phyloP scores from a whole-genome alignment of 2,329 filamentous ascomycete species.

The Aspergillus candidus region DNA sequence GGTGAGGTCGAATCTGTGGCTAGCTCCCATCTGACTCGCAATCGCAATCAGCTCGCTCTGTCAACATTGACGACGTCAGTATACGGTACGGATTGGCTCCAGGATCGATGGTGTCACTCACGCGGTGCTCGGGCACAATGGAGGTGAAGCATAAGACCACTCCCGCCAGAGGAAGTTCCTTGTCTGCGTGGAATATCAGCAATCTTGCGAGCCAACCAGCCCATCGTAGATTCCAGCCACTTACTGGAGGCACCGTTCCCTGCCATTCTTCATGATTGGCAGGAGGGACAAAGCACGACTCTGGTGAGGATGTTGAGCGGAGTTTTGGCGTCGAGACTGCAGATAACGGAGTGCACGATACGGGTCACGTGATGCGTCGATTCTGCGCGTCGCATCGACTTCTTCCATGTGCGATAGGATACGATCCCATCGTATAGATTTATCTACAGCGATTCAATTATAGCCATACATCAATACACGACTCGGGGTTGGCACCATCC shows the following conservation, averaged over 20 bases:
- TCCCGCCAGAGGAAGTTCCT: slow-evolving; percentile 60
- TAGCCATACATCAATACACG: neutral
- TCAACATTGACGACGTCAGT: neutral
- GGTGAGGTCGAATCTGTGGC: slow-evolving; percentile 87
- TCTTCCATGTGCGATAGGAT: no score
- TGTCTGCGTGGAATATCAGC: slow-evolving; percentile 38
- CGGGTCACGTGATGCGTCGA: neutral
- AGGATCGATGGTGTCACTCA: slow-evolving; percentile 39
- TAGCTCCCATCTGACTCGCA: slow-evolving; percentile 75
- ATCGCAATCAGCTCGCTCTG: slow-evolving; percentile 38
- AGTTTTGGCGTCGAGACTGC: slow-evolving; percentile 4
- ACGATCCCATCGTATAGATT: no score
- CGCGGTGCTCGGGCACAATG: slow-evolving; percentile 70
- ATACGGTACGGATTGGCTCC: slow-evolving; percentile 1
- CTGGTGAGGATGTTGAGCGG: slow-evolving; percentile 2
- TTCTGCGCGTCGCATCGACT: neutral
- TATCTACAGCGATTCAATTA: no score
- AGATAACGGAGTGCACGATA: slow-evolving; percentile 1
- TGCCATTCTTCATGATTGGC: slow-evolving; percentile 38
- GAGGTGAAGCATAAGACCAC: slow-evolving; percentile 84
- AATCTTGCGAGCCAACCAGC: neutral
- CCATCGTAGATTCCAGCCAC: slow-evolving; percentile 10
- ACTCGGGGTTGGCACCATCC: neutral
- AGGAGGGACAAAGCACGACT: slow-evolving; percentile 3
- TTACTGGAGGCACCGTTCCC: slow-evolving; percentile 30